These are phyloP conservation scores for Dioszegia hungarica DNA, from an alignment of 768 basidiomycete genomes.

Conservation along the genomic window DNA sequence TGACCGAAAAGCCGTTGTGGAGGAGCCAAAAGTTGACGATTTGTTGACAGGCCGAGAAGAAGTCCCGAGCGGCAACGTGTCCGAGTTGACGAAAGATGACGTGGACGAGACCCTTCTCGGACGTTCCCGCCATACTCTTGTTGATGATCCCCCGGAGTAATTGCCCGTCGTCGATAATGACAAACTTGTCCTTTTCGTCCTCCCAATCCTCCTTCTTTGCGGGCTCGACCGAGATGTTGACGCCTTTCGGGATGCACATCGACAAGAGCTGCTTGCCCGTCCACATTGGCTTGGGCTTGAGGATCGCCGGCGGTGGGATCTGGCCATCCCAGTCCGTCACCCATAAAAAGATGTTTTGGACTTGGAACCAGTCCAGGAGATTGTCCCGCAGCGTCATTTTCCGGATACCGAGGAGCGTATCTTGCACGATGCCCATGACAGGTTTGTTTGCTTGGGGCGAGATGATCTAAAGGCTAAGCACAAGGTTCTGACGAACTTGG, in stretches of 20 bases:
- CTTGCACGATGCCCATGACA: constrained; percentile 99
- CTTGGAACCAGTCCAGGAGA: constrained; percentile 90
- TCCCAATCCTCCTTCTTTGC: constrained; percentile 73
- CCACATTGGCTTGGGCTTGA: constrained; percentile 97
- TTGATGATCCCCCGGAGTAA: constrained; percentile 91
- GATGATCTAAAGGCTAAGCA: constrained; percentile 64
- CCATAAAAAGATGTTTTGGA: constrained; percentile 98
- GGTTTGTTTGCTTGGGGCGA: constrained; percentile 99
- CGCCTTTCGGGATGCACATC: constrained; percentile 86
- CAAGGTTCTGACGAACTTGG: constrained; percentile 5
- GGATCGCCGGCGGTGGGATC: constrained; percentile 84
- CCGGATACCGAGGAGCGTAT: constrained; percentile 93
- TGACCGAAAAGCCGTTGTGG: constrained; percentile 98
- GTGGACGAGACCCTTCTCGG: constrained; percentile 85
- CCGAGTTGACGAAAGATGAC: constrained; percentile 98
- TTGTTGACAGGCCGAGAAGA: constrained; percentile 90
- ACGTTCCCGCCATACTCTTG: constrained; percentile 96
- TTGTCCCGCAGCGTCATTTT: constrained; percentile 94
- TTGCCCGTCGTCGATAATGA: constrained; percentile 95
- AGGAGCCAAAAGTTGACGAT: constrained; percentile 98
- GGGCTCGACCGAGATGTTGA: constrained; percentile 59
- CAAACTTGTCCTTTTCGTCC: constrained; percentile 85
- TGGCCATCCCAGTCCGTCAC: constrained; percentile 94
- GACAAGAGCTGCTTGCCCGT: constrained; percentile 94
- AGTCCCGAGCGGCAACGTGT: constrained; percentile 77